Conservation (phyloP, 305 asterid species). For the Plantago coronopus region DNA sequence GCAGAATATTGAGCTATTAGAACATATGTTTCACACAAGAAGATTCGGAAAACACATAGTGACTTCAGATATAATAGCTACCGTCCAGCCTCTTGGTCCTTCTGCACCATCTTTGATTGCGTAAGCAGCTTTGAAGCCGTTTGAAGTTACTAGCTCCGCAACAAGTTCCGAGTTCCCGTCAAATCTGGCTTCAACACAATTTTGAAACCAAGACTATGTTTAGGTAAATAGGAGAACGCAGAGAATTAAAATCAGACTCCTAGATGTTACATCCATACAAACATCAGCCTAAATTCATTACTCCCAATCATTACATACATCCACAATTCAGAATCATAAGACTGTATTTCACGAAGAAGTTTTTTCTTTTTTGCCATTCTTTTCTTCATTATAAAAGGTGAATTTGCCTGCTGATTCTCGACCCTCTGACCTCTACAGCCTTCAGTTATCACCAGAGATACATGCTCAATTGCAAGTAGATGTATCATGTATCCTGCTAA, state of each 20-base stretch:
- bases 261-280: background rate
- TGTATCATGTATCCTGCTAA: no score
- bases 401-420: no score
- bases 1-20: constrained; percentile 32
- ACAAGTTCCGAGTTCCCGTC: constrained; percentile 96
- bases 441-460: no score
- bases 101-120: constrained; percentile 94
- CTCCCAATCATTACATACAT: no score
- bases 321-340: no score
- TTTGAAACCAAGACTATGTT: constrained; percentile 26
- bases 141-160: constrained; percentile 80
- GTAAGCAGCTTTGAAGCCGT: constrained; percentile 93
- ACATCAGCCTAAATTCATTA: background rate
- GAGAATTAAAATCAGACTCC: background rate
- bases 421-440: no score
- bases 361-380: no score
- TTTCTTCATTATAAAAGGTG: no score
- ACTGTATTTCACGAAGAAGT: no score
- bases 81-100: constrained; percentile 96
- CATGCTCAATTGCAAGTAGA: no score
- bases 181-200: constrained; percentile 89
- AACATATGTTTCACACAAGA: constrained; percentile 13
- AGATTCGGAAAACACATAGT: background rate
- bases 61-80: constrained; percentile 16
- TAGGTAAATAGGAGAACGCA: background rate